Evolutionary conservation across 768 basidiomycete genomes (phyloP).

Genomic region (Crucibulum laeve): DNA sequence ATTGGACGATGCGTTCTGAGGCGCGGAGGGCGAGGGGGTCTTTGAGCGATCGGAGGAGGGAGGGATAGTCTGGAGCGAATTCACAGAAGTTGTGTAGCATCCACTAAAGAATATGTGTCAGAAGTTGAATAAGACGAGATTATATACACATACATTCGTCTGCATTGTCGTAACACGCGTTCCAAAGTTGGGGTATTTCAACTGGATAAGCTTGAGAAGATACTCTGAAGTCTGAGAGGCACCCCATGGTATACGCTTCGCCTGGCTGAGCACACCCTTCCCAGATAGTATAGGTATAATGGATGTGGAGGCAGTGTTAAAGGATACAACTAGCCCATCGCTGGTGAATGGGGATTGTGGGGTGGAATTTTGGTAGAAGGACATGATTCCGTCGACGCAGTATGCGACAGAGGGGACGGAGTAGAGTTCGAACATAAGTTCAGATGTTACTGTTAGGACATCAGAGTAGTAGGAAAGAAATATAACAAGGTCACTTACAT

Average conservation of each 20-base stretch:
- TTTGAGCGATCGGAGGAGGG: constrained; percentile 60
- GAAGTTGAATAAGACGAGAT: constrained; percentile 2
- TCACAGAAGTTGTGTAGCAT: constrained; percentile 87
- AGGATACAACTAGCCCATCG: constrained; percentile 85
- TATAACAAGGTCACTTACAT: constrained; percentile 42
- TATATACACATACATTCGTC: constrained; percentile 67
- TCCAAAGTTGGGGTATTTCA: constrained; percentile 94
- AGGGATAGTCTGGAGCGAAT: constrained; percentile 73
- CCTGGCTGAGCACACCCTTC: constrained; percentile 76
- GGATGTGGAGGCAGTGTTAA: constrained; percentile 89
- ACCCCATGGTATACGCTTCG: constrained; percentile 95
- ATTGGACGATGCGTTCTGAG: constrained; percentile 76
- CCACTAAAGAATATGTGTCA: constrained; percentile 49
- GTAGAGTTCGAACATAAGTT: constrained; percentile 95
- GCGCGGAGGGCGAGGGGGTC: constrained; percentile 62
- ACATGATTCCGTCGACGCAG: constrained; percentile 88
- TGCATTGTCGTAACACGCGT: constrained; percentile 76
- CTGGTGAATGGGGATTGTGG: constrained; percentile 36
- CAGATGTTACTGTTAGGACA: constrained; percentile 74
- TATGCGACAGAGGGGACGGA: constrained; percentile 81
- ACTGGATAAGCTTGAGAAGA: constrained; percentile 86
- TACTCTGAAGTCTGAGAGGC: constrained; percentile 87
- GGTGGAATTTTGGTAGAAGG: constrained; percentile 78
- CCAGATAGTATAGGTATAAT: constrained; percentile 86
- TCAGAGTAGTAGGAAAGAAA: constrained; percentile 4